Evolutionary conservation across 305 asterid species (phyloP).

Genomic region (Stenogyne calaminthoides): DNA sequence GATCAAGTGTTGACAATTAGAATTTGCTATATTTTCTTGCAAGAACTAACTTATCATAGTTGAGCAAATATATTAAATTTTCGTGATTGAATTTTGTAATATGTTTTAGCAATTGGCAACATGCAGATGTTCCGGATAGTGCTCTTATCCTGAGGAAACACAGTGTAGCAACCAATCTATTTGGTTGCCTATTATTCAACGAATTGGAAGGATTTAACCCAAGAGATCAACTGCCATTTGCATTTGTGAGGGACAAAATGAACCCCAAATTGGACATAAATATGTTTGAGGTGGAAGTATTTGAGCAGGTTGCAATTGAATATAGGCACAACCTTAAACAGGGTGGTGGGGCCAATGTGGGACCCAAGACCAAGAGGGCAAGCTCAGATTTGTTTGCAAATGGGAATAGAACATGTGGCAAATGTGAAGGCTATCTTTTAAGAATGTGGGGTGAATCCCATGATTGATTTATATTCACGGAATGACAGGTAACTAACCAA

Average conservation of each 20-base stretch:
- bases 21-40: neutral
- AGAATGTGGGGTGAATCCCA: constrained; percentile 85
- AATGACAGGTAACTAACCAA: constrained; percentile 13
- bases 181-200: constrained; percentile 80
- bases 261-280: constrained; percentile 58
- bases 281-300: constrained; percentile 87
- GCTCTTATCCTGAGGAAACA: constrained; percentile 78
- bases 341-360: constrained; percentile 34
- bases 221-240: constrained; percentile 85
- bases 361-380: constrained; percentile 44
- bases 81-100: too few relatives aligned
- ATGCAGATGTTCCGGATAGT: constrained; percentile 87
- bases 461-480: constrained; percentile 31
- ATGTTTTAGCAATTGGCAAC: neutral
- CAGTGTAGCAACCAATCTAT: constrained; percentile 48
- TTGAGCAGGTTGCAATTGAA: constrained; percentile 77
- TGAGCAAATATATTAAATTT: too few relatives aligned
- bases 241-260: constrained; percentile 84
- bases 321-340: constrained; percentile 78
- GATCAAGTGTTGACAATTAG: neutral
- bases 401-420: constrained; percentile 44
- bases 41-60: too few relatives aligned
- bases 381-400: constrained; percentile 42
- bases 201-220: constrained; percentile 90
- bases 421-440: constrained; percentile 60